Base-by-base conservation (phyloP, 371 early-diverging fungal genomes). In the Zychaea mexicana region DNA sequence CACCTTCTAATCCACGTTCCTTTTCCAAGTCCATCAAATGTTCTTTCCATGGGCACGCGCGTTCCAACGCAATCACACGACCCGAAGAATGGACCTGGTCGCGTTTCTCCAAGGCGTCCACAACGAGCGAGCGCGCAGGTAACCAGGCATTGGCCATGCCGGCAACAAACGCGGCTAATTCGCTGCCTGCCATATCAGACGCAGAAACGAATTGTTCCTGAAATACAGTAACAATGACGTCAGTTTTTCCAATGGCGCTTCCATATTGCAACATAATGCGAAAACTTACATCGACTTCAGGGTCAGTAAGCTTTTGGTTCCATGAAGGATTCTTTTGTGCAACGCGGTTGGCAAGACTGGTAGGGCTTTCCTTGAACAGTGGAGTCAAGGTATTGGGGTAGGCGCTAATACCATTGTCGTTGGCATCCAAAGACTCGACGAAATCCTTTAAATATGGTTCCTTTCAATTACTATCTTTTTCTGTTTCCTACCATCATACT, bases 41-140 rank as follows among this genome's bases (percentile, higher is more conserved):
- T 52, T 93, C 93, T 70, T 96, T 95, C 97, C 96, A 98, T 6
- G 97, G 97, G 67, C 94, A 94, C 28, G 87, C 84, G 55, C 84
- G 82, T 26, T 94, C 92, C 52, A 97, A 83, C 27, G 94, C 78
- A 64, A 98, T 74, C 52, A 97, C 90, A 53, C 87, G 84, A 19
- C 97, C 98, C 28, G 87, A 86, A 13, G 83, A 71, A 69, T 95
- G 88, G 31, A 91, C 80, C 32, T 85, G 77, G 46, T 79, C 72
- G 13, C 89, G 80, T 26, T 63, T 66, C 12, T 88, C 80, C 61
- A 90, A 69, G 1, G 90, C 90, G 17, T 85, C 78, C 47, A 86
- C 87, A 3, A 98, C 97, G 42, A 96, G 71, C 52, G 88, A 82
- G 49, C 97, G 88, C 1, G 95, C 97, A 27, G 96, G 97, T 24